Conservation (phyloP, 306 rosid genomes). For the Castanea crenata region DNA sequence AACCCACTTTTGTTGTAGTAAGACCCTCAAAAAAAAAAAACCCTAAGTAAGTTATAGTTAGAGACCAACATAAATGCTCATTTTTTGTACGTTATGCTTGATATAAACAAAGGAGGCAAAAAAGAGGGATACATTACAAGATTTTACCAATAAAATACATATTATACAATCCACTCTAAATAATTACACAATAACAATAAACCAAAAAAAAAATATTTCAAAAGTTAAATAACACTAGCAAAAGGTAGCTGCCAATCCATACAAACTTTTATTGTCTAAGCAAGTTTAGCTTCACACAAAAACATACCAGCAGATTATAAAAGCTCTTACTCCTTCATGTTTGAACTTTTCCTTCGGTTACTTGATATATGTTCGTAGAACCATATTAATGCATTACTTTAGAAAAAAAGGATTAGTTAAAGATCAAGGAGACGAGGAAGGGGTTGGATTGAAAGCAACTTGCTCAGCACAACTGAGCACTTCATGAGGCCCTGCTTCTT, state of each 20-base stretch:
- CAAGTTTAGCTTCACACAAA: constrained; percentile 1
- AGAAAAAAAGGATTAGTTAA: background rate
- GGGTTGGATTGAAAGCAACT: constrained; percentile 58
- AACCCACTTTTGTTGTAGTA: no score
- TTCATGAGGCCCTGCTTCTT: constrained; percentile 62
- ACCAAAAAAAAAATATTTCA: background rate
- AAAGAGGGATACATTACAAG: no score
- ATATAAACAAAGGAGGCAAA: no score
- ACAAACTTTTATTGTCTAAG: background rate
- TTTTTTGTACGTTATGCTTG: no score
- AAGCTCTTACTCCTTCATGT: background rate
- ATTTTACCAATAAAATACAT: no score
- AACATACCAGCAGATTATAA: background rate
- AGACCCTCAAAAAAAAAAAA: no score
- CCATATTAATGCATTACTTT: constrained; percentile 7
- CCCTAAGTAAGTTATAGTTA: no score
- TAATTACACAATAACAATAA: background rate
- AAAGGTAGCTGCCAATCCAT: background rate
- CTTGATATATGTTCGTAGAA: background rate
- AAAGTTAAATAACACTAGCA: constrained; percentile 7
- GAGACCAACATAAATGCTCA: no score
- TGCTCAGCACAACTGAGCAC: constrained; percentile 71
- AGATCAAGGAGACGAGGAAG: constrained; percentile 42
- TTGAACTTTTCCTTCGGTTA: background rate
- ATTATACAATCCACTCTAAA: background rate